A percentile compares a stretch with the other conserved stretches of the same genome.
Conservation (phyloP, 495 filamentous ascomycete genomes). For the Annulohypoxylon moriforme region DNA sequence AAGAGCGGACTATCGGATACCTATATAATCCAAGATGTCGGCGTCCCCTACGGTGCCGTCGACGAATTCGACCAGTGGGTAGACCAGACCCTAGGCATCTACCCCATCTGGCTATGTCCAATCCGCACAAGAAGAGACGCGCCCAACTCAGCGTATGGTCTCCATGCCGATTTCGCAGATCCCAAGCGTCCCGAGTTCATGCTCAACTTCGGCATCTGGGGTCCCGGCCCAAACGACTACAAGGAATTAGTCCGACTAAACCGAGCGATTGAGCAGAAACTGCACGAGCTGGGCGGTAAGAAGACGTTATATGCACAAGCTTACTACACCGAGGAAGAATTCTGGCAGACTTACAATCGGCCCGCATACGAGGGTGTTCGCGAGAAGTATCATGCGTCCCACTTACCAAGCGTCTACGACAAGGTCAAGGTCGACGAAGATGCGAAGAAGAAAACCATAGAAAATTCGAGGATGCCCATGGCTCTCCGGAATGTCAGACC, state of each 20-base stretch:
- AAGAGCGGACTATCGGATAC: slow-evolving; percentile 58
- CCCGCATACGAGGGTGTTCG: slow-evolving; percentile 61
- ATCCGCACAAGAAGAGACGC: slow-evolving; percentile 54
- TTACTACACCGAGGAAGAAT: slow-evolving; percentile 66
- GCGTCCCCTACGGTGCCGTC: slow-evolving; percentile 57
- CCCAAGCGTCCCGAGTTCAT: slow-evolving; percentile 43
- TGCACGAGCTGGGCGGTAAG: slow-evolving; percentile 68
- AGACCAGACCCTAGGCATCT: slow-evolving; percentile 53
- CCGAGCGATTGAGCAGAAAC: slow-evolving; percentile 67
- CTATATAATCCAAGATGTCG: slow-evolving; percentile 66
- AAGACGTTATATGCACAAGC: slow-evolving; percentile 66
- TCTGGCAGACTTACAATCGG: slow-evolving; percentile 63
- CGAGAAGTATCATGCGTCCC: slow-evolving; percentile 56
- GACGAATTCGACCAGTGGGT: slow-evolving; percentile 58
- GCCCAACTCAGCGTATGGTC: slow-evolving; percentile 48
- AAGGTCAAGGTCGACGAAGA: slow-evolving; percentile 62
- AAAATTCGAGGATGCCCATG: slow-evolving; percentile 41
- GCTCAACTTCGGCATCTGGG: slow-evolving; percentile 64
- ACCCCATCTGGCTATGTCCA: slow-evolving; percentile 69
- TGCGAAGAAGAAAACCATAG: slow-evolving; percentile 37
- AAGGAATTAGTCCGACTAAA: slow-evolving; percentile 61
- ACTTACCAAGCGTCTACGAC: slow-evolving; percentile 63
- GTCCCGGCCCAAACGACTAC: slow-evolving; percentile 47
- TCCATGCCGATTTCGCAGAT: slow-evolving; percentile 54
- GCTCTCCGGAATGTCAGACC: slow-evolving; percentile 36